phyloP scores from a whole-genome alignment of 208 protist species.

The Trypanosomatidae sp. region DNA sequence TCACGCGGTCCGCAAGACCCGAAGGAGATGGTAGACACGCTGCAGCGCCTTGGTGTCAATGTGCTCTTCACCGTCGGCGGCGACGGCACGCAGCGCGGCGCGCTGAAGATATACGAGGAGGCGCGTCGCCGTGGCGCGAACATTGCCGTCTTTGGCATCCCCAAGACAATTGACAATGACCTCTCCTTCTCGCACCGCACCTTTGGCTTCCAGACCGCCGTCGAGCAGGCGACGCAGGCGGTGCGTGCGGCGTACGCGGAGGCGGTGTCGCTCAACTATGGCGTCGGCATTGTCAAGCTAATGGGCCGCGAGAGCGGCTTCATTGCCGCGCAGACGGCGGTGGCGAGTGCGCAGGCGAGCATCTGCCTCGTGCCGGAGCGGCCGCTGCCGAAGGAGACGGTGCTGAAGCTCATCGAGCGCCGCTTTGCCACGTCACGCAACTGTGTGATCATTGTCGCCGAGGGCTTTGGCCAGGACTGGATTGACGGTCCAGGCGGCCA shows the following conservation, averaged over 20 bases:
- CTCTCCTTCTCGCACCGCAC: conserved; percentile 88
- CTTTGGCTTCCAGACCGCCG: conserved; percentile 93
- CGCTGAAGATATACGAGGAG: conserved; percentile 68
- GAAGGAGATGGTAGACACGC: conserved; percentile 87
- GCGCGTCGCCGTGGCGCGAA: conserved; percentile 58
- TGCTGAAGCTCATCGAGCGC: conserved; percentile 70
- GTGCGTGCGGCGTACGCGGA: conserved; percentile 88
- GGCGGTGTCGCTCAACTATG: conserved; percentile 78
- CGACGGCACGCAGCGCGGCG: conserved; percentile 91
- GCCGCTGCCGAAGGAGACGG: conserved; percentile 64
- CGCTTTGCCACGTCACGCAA: conserved; percentile 60
- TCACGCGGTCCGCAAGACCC: conserved; percentile 82
- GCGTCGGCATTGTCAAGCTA: conserved; percentile 91
- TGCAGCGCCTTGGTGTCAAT: conserved; percentile 74
- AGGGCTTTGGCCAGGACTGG: conserved; percentile 90
- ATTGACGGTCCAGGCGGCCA: conserved; percentile 28
- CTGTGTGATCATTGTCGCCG: conserved; percentile 92
- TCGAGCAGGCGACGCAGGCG: conserved; percentile 77
- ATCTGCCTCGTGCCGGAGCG: conserved; percentile 90
- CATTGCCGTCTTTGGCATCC: conserved; percentile 89
- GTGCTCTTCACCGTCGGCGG: conserved; percentile 91
- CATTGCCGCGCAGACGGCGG: conserved; percentile 87
- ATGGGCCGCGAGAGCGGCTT: conserved; percentile 93
- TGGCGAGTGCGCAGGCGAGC: conserved; percentile 84
- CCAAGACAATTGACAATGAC: conserved; percentile 96